phyloP scores from a whole-genome alignment of 2,329 filamentous ascomycete genomes.

The Colletotrichum eleusines region DNA sequence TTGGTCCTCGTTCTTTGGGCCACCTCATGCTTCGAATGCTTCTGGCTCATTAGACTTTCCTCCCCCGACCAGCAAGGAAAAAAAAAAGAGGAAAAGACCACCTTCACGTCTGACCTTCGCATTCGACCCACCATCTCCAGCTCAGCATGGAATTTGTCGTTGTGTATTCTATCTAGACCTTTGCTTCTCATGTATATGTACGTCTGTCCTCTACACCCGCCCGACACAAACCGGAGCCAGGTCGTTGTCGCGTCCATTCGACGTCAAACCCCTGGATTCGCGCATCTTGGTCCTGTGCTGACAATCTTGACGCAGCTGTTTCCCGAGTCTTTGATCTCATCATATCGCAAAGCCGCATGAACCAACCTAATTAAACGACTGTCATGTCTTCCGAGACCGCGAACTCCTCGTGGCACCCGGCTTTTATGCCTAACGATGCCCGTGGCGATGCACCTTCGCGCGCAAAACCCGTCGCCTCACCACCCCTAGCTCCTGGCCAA shows the following conservation, averaged over 20 bases:
- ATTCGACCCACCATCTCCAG: conserved; percentile 29
- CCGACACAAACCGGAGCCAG: not conserved
- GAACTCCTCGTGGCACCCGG: conserved; percentile 56
- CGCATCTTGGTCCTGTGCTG: conserved; percentile 43
- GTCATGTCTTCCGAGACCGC: conserved; percentile 54
- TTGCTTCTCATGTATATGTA: conserved; percentile 40
- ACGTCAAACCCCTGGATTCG: conserved; percentile 30
- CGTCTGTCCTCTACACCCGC: not conserved
- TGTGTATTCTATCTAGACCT: conserved; percentile 38
- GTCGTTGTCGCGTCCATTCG: conserved; percentile 31
- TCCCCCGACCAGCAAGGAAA: conserved; percentile 12
- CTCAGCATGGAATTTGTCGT: conserved; percentile 35
- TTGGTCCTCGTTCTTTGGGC: conserved; percentile 14
- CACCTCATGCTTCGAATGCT: conserved; percentile 23
- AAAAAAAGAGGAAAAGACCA: conserved; percentile 17
- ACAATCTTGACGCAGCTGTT: conserved; percentile 48
- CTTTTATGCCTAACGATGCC: conserved; percentile 53
- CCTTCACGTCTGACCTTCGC: conserved; percentile 22
- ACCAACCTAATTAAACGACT: conserved; percentile 42
- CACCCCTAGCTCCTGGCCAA: conserved; percentile 2
- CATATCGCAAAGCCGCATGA: conserved; percentile 31
- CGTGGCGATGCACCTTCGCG: conserved; percentile 40
- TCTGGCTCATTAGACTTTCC: conserved; percentile 29
- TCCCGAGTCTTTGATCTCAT: conserved; percentile 34
- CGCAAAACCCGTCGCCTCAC: conserved; percentile 13